These are phyloP conservation scores for Eucalyptus lansdowneana DNA, from an alignment of 345 rosid species.

Conservation along the genomic window DNA sequence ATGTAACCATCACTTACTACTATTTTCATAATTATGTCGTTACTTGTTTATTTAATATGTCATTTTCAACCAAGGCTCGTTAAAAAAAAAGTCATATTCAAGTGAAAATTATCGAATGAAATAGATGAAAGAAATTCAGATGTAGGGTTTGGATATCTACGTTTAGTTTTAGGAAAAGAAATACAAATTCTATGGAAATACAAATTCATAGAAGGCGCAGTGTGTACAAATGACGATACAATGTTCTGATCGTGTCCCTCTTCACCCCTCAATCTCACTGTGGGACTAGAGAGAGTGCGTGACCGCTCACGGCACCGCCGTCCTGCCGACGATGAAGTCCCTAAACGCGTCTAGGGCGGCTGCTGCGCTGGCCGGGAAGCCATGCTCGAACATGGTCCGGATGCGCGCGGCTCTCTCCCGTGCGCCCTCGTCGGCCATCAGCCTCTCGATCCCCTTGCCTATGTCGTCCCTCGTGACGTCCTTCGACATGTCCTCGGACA, in stretches of 20 bases:
- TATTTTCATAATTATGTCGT: not conserved
- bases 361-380: slow-evolving; percentile 1
- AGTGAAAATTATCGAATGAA: not conserved
- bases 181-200: not conserved
- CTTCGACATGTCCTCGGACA: slow-evolving; percentile 9
- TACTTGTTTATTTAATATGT: not conserved
- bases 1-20: not conserved
- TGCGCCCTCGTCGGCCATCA: slow-evolving; percentile 17
- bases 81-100: not conserved
- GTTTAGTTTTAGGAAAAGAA: not conserved
- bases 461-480: slow-evolving; percentile 3
- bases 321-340: not conserved
- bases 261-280: not conserved
- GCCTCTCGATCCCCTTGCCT: slow-evolving; percentile 9
- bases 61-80: not conserved
- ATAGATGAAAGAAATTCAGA: not conserved
- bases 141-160: no score
- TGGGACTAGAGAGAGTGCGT: not conserved
- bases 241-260: not conserved
- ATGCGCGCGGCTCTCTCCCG: not conserved
- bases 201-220: not conserved
- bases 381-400: not conserved
- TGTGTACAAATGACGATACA: rapidly evolving
- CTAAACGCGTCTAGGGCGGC: not conserved
- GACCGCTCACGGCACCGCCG: not conserved